Base-by-base conservation (phyloP, 2,329 filamentous ascomycete species). In the Calonectria ilicicola region DNA sequence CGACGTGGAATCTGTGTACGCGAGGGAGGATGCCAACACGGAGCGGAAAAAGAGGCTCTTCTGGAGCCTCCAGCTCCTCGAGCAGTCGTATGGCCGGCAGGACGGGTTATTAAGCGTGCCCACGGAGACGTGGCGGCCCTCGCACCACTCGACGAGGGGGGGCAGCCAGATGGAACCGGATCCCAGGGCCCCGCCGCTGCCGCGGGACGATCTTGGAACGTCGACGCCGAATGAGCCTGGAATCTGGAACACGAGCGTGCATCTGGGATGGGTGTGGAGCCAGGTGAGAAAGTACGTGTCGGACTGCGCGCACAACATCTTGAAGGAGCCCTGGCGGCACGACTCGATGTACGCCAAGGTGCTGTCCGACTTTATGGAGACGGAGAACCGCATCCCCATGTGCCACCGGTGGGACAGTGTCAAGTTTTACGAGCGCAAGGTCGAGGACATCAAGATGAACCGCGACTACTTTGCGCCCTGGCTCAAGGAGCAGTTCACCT, bases 401-500 rank as follows among this genome's bases (percentile, higher is more conserved):
- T 88, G 86, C 67, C 87, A 89, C 75, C 85, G 88, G 14, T 89
- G 89, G 72, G 87, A 89, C 77, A 85, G 86, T 1, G 87, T 87
- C 73, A 88, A 87, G 65, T 89, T 89, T 53, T 89, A 87, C 56
- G 85, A 89, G 70, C 86, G 87, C 42, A 85, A 85, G 35, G 77
- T 85, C 0, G 85, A 87, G 4, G 87, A 89, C 60, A 67, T 89
- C 14, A 82, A 82, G 69, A 73, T 81, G 14, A 86, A 87, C 65
- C 82, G 85, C 3, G 84, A 85, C 66, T 89, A 89, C 76, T 89
- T 87, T 87, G 84, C 84, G 0, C 85, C 87, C 0, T 89, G 88
- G 88, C 77, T 89, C 21, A 88, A 87, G 76, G 82, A 88, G 64
- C 88, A 89, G 74, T 88, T 89, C 74, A 88, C 85, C 1, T 89